A percentile compares a stretch with the other conserved stretches of the same genome.
phyloP scores from a whole-genome alignment of 225 moss, liverwort and hornwort genomes.

The Neckera pumila region DNA sequence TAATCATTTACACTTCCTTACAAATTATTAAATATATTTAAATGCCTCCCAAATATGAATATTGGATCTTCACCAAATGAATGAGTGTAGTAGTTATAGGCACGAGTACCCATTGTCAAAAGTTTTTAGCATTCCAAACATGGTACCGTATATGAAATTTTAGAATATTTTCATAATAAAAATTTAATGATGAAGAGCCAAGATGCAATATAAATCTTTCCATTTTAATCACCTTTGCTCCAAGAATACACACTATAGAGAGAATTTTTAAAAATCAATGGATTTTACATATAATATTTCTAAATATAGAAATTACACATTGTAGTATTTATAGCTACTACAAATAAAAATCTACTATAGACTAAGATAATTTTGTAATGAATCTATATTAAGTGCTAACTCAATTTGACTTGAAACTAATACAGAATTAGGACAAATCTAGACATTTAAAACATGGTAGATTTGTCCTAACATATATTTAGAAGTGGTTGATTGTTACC shows the following conservation, averaged over 20 bases:
- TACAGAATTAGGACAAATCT: fast-evolving
- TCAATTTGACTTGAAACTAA: not conserved
- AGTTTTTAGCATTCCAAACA: not conserved
- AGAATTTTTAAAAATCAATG: not conserved
- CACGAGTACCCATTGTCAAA: not conserved
- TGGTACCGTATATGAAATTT: not conserved
- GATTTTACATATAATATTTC: fast-evolving
- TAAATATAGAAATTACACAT: not conserved
- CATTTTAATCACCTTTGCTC: not conserved
- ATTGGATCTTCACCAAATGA: too few species aligned
- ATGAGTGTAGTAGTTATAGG: fast-evolving
- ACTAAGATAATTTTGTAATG: not conserved
- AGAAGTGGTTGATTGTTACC: not conserved
- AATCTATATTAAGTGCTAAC: not conserved
- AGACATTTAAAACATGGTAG: not conserved
- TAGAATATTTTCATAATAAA: not conserved
- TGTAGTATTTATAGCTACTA: not conserved
- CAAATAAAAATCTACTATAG: not conserved
- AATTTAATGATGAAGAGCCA: not conserved
- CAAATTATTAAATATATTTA: not conserved
- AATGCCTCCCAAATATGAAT: too few species aligned
- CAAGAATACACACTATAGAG: not conserved
- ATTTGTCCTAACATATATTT: not conserved
- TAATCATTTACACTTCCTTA: not conserved
- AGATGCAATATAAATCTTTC: not conserved